A percentile compares a stretch with the other conserved stretches of the same genome.
phyloP scores from a whole-genome alignment of 352 stramenopile genomes.

The Pythium brachiatum region DNA sequence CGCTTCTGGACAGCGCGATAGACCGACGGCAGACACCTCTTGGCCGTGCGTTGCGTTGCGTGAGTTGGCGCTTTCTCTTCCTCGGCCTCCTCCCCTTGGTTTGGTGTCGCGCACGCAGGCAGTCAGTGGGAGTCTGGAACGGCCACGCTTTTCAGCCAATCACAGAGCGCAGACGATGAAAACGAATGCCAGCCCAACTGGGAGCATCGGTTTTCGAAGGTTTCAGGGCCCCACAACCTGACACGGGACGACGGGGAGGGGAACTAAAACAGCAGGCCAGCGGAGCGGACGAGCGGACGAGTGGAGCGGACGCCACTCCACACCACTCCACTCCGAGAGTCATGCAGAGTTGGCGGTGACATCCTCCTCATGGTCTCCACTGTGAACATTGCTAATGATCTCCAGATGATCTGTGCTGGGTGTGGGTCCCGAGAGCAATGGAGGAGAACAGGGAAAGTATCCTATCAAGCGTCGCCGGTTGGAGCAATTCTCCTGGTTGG shows the following conservation, averaged over 20 bases:
- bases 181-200: constrained; percentile 20
- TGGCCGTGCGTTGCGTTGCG: constrained; percentile 10
- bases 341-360: neutral
- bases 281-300: neutral
- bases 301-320: neutral
- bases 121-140: constrained; percentile 25
- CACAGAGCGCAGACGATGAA: constrained; percentile 12
- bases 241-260: constrained; percentile 7
- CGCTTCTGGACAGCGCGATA: neutral
- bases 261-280: constrained; percentile 21
- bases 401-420: neutral
- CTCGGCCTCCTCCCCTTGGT: constrained; percentile 22
- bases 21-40: constrained; percentile 9
- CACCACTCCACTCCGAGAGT: neutral
- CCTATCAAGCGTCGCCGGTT: neutral
- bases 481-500: neutral
- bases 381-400: neutral
- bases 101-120: constrained; percentile 10
- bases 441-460: neutral
- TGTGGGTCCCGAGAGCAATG: neutral
- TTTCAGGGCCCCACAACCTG: constrained; percentile 14
- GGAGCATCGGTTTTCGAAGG: constrained; percentile 21
- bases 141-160: constrained; percentile 18
- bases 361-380: neutral
- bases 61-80: constrained; percentile 24